Evolutionary conservation across 2,329 filamentous ascomycete species (phyloP).

Genomic region (Beauveria bassiana): DNA sequence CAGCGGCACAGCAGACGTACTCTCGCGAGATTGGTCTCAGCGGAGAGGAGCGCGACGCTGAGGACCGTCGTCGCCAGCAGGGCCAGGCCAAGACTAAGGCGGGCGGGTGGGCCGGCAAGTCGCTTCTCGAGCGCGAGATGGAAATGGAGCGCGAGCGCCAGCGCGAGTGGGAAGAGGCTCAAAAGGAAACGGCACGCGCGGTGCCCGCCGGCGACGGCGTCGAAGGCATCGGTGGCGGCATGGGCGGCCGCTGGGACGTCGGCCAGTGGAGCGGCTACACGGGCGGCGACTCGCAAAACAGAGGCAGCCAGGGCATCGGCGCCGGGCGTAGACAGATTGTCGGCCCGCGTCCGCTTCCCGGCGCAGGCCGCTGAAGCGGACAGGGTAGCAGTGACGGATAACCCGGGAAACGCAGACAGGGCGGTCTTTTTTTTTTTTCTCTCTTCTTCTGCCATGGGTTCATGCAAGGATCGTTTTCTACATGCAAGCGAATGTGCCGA

Average conservation of each 20-base stretch:
- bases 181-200: conserved; percentile 51
- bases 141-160: conserved; percentile 69
- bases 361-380: conserved; percentile 17
- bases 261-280: conserved; percentile 68
- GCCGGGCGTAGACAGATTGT: conserved; percentile 69
- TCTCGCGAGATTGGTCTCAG: conserved; percentile 45
- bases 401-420: background rate
- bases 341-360: conserved; percentile 62
- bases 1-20: conserved; percentile 40
- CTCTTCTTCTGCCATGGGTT: background rate
- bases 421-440: background rate
- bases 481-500: background rate
- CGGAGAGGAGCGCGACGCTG: conserved; percentile 53
- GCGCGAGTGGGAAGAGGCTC: conserved; percentile 71
- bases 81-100: conserved; percentile 55
- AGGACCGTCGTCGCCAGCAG: conserved; percentile 52
- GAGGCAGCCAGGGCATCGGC: conserved; percentile 56
- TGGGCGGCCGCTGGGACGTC: conserved; percentile 66
- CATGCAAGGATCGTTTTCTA: background rate
- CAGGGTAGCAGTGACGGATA: conserved; percentile 9
- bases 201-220: conserved; percentile 43
- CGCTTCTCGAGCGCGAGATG: conserved; percentile 71
- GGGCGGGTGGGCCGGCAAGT: conserved; percentile 57
- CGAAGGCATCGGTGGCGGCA: conserved; percentile 59
- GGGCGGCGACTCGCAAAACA: conserved; percentile 68